Conservation (phyloP, 1,284 basidiomycete species). For the Anthracocystis walkeri region DNA sequence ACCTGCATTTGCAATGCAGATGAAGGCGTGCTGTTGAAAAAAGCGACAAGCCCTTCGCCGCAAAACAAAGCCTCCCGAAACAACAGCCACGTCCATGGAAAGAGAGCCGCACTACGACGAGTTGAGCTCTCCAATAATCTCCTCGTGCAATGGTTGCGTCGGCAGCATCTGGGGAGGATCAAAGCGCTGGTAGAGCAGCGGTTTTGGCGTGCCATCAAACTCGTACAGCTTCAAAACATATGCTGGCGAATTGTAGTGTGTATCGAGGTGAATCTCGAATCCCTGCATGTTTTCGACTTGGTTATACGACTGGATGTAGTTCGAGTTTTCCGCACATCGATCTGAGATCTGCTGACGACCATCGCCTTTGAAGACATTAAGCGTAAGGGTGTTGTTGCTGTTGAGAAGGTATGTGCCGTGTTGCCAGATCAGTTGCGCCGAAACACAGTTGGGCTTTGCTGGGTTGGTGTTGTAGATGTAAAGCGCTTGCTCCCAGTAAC, state of each 20-base stretch:
- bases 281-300: constrained; percentile 55
- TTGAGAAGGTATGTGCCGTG: constrained; percentile 64
- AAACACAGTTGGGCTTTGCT: constrained; percentile 61
- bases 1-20: neutral
- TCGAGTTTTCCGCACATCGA: constrained; percentile 42
- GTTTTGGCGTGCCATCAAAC: constrained; percentile 55
- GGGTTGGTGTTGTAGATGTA: constrained; percentile 62
- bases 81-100: neutral
- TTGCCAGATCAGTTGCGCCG: constrained; percentile 66
- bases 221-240: constrained; percentile 54
- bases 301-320: constrained; percentile 55
- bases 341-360: constrained; percentile 51
- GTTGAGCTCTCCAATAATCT: constrained; percentile 46
- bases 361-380: constrained; percentile 58
- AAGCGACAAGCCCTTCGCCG: neutral
- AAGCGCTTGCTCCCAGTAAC: constrained; percentile 62
- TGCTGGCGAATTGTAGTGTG: constrained; percentile 29
- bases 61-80: too few species aligned
- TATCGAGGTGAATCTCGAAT: constrained; percentile 48
- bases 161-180: constrained; percentile 66
- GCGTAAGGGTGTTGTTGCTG: constrained; percentile 50
- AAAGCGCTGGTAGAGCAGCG: constrained; percentile 52
- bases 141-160: constrained; percentile 54
- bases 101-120: constrained; percentile 8
- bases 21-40: neutral